A percentile compares a stretch with the other conserved stretches of the same genome.
These are phyloP conservation scores for Cucumis sativus DNA, from an alignment of 306 rosid species.

Conservation along the genomic window DNA sequence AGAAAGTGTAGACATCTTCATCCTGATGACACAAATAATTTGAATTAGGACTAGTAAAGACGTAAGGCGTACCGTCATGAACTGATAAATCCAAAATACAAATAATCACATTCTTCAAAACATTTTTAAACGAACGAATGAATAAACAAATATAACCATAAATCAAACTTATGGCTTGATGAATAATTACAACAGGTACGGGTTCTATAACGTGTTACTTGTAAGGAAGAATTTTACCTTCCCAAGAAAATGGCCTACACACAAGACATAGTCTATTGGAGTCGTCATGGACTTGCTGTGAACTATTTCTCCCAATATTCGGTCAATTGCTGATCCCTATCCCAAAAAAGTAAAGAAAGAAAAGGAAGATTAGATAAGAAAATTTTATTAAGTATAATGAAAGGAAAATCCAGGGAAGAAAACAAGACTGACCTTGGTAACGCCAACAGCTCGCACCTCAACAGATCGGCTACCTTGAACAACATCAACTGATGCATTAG, in stretches of 20 bases:
- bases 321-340: slow-evolving; percentile 96
- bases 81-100: background rate
- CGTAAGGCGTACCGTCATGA: background rate
- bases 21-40: slow-evolving; percentile 38
- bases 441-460: slow-evolving; percentile 92
- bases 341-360: background rate
- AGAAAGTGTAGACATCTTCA: slow-evolving; percentile 74
- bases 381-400: background rate
- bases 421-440: slow-evolving; percentile 57
- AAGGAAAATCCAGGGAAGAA: background rate
- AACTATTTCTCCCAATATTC: slow-evolving; percentile 79
- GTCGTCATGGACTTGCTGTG: slow-evolving; percentile 70
- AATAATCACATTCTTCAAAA: background rate
- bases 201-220: background rate
- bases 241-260: slow-evolving; percentile 82
- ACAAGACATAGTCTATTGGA: slow-evolving; percentile 88
- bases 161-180: background rate
- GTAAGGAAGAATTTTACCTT: slow-evolving; percentile 40
- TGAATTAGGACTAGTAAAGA: background rate
- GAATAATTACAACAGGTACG: background rate
- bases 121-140: background rate
- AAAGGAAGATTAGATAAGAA: background rate
- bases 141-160: background rate
- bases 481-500: slow-evolving; percentile 94
- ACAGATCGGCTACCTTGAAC: slow-evolving; percentile 85